phyloP scores from a whole-genome alignment of 2,329 filamentous ascomycete species.

The Botrytis fragariae region DNA sequence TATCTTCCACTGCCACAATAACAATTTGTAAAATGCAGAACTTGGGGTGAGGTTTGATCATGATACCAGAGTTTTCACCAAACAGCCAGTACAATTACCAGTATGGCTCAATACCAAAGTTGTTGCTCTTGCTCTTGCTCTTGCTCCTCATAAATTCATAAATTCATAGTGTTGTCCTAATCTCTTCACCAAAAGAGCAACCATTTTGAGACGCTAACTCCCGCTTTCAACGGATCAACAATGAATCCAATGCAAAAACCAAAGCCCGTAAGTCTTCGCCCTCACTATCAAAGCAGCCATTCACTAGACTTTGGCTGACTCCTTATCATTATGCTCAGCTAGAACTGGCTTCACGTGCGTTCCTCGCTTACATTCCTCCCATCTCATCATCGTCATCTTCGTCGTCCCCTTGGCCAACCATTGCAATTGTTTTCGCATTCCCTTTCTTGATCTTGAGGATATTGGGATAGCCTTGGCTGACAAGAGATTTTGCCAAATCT shows the following conservation, averaged over 20 bases:
- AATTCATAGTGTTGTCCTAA: not conserved
- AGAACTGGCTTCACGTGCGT: not conserved
- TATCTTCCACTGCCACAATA: not conserved
- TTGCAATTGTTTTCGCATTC: constrained; percentile 56
- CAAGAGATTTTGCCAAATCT: constrained; percentile 67
- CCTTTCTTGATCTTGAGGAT: constrained; percentile 86
- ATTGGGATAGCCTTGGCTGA: constrained; percentile 66
- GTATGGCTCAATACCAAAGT: not conserved
- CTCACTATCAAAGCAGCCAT: not conserved
- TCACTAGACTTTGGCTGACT: not conserved
- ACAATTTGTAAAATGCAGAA: not conserved
- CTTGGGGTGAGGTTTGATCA: constrained; percentile 1
- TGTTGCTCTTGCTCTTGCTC: not conserved
- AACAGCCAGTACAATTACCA: not conserved
- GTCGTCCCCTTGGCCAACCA: constrained; percentile 39
- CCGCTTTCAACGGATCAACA: not conserved
- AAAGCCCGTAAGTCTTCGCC: not conserved
- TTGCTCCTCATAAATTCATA: constrained; percentile 10
- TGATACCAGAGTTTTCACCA: not conserved
- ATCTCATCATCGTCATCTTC: constrained; percentile 31
- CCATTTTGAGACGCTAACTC: constrained; percentile 10
- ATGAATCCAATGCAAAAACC: not conserved
- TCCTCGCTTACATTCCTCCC: constrained; percentile 19
- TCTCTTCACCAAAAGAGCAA: constrained; percentile 5
- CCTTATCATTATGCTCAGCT: not conserved